phyloP scores from a whole-genome alignment of 306 rosid genomes.

The Sicyos edulis region DNA sequence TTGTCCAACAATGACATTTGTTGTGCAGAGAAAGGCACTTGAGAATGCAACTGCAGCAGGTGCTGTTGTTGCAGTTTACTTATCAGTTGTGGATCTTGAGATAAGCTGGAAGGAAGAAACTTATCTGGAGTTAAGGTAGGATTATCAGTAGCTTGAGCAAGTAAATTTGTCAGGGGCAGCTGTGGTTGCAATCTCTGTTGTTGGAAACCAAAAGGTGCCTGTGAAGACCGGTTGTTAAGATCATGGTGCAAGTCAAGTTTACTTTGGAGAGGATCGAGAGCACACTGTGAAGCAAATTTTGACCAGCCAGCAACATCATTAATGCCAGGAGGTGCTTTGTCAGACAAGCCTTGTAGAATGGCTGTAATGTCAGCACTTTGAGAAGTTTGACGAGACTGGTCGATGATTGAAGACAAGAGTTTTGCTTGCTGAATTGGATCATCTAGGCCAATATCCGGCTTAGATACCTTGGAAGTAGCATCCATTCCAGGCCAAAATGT shows the following conservation, averaged over 20 bases:
- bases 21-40: constrained; percentile 55
- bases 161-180: constrained; percentile 42
- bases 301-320: constrained; percentile 61
- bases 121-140: constrained; percentile 55
- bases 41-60: constrained; percentile 73
- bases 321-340: constrained; percentile 46
- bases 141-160: constrained; percentile 55
- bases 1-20: constrained; percentile 71
- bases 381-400: constrained; percentile 50
- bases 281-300: constrained; percentile 52
- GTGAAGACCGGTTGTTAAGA: constrained; percentile 54
- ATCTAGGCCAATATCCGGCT: constrained; percentile 51
- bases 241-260: constrained; percentile 58
- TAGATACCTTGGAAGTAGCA: constrained; percentile 41
- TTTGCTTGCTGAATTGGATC: constrained; percentile 38
- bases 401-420: constrained; percentile 42
- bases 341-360: constrained; percentile 58
- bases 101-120: constrained; percentile 54
- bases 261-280: constrained; percentile 49
- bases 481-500: constrained; percentile 70
- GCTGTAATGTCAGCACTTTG: constrained; percentile 65
- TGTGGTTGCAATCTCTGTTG: constrained; percentile 67
- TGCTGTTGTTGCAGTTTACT: constrained; percentile 80
- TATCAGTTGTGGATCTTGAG: constrained; percentile 76
- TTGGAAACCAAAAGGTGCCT: constrained; percentile 64